Percentiles rank a stretch among this genome's conserved stretches.
These are phyloP conservation scores for Penicillium salamii DNA, from an alignment of 495 filamentous ascomycete genomes.

Conservation along the genomic window DNA sequence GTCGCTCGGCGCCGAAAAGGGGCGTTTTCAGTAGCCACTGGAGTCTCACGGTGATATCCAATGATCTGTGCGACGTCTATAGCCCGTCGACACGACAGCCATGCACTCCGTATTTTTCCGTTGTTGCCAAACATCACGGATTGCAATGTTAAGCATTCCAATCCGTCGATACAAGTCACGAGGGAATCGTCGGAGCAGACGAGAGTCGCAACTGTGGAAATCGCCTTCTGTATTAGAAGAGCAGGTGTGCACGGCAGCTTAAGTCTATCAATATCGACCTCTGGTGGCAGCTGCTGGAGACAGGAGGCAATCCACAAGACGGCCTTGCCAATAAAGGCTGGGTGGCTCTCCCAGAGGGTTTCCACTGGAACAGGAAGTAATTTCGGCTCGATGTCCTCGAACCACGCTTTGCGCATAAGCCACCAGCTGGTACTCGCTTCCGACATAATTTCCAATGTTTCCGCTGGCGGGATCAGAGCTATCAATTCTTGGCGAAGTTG, in stretches of 20 bases:
- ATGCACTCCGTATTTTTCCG: slow-evolving; percentile 19
- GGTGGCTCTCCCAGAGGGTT: slow-evolving; percentile 6
- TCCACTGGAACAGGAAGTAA: slow-evolving; percentile 1
- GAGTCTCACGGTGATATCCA: slow-evolving; percentile 11
- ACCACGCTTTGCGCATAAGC: slow-evolving; percentile 9
- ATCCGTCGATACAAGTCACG: slow-evolving; percentile 14
- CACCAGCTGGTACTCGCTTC: slow-evolving; percentile 12
- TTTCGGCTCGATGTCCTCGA: slow-evolving; percentile 10
- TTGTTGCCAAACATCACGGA: slow-evolving; percentile 16
- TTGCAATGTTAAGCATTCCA: slow-evolving; percentile 19
- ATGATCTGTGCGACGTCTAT: slow-evolving; percentile 16
- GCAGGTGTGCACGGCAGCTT: slow-evolving; percentile 2
- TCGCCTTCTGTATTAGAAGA: slow-evolving; percentile 4
- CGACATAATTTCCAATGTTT: slow-evolving; percentile 3
- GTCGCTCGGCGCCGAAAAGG: background rate
- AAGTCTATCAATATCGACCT: background rate
- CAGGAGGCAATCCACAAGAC: slow-evolving; percentile 7
- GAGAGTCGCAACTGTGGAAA: background rate
- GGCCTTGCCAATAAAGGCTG: slow-evolving; percentile 4
- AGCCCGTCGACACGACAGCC: slow-evolving; percentile 18
- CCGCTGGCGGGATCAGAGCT: slow-evolving; percentile 1
- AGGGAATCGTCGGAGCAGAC: slow-evolving; percentile 12
- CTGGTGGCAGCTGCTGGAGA: slow-evolving; percentile 13
- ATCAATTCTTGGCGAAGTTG: slow-evolving; percentile 9
- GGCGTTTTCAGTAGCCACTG: background rate